Percentiles rank a stretch among this genome's conserved stretches.
Evolutionary conservation across 306 rosid species (phyloP).

Genomic region (Cicer cuneatum): DNA sequence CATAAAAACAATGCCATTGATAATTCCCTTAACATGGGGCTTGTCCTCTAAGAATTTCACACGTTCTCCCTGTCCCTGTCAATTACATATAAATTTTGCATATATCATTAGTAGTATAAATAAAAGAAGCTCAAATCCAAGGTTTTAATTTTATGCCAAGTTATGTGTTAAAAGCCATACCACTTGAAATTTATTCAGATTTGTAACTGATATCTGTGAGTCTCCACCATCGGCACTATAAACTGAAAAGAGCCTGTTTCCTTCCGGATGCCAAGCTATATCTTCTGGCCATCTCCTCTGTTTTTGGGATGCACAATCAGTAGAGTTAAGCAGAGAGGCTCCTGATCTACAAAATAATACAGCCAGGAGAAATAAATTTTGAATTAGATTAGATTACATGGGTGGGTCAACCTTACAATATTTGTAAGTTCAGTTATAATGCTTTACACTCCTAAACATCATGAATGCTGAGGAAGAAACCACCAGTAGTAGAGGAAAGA

Average conservation of each 20-base stretch:
- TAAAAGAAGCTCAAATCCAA: constrained; percentile 36
- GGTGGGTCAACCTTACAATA: constrained; percentile 15
- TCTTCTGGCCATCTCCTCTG: constrained; percentile 97
- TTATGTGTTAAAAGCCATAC: constrained; percentile 59
- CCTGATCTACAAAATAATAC: constrained; percentile 62
- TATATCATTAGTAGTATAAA: constrained; percentile 27
- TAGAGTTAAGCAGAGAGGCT: constrained; percentile 74
- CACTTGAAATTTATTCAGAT: constrained; percentile 70
- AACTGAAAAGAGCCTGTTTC: constrained; percentile 71
- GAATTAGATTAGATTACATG: constrained; percentile 20
- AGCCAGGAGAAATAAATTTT: constrained; percentile 25
- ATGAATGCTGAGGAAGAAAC: constrained; percentile 12
- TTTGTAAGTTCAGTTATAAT: constrained; percentile 24
- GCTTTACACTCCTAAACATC: constrained; percentile 9
- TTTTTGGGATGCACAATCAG: constrained; percentile 71
- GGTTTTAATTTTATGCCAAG: constrained; percentile 31
- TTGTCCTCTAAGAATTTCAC: constrained; percentile 79
- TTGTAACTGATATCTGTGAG: constrained; percentile 73
- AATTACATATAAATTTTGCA: constrained; percentile 45
- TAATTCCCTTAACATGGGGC: constrained; percentile 93
- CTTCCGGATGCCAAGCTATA: constrained; percentile 91
- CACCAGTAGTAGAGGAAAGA: constrained; percentile 27
- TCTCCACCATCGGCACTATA: constrained; percentile 92
- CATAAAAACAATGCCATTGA: constrained; percentile 78
- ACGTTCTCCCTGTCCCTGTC: constrained; percentile 79